Percentiles rank a stretch among this genome's conserved stretches.
Evolutionary conservation across 2,329 filamentous ascomycete species (phyloP).

Genomic region (Hymenoscyphus albidus): DNA sequence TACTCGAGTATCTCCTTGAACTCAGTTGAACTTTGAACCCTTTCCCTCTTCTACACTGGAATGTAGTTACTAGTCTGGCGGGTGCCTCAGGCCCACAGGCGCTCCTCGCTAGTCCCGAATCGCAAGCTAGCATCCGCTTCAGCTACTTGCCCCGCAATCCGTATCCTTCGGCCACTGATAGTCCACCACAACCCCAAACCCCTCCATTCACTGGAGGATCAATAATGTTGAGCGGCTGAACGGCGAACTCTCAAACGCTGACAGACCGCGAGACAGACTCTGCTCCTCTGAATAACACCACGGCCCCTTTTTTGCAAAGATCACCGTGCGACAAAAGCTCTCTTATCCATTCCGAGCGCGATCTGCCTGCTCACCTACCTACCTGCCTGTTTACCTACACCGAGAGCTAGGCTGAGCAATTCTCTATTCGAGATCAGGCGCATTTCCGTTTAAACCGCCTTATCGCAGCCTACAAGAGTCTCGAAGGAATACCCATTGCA

Average conservation of each 20-base stretch:
- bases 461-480: conserved; percentile 4
- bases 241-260: neutral
- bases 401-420: neutral
- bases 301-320: neutral
- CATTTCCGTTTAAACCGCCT: neutral
- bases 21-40: too few relatives aligned
- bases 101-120: neutral
- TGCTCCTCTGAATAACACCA: neutral
- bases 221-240: neutral
- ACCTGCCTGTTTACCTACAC: neutral
- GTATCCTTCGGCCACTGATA: conserved; percentile 1
- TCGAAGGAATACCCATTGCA: neutral
- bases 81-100: too few relatives aligned
- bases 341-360: neutral
- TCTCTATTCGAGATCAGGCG: neutral
- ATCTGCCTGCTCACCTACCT: neutral
- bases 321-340: neutral
- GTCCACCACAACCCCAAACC: neutral
- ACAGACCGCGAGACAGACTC: neutral
- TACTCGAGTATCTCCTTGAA: too few relatives aligned
- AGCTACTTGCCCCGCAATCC: conserved; percentile 1
- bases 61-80: too few relatives aligned
- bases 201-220: neutral
- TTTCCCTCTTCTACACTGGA: neutral
- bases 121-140: neutral